Evolutionary conservation across 257 asterid genomes (phyloP), one percentile per base, ranked within the genome.

Genomic region (Oldenlandia corymbosa): DNA sequence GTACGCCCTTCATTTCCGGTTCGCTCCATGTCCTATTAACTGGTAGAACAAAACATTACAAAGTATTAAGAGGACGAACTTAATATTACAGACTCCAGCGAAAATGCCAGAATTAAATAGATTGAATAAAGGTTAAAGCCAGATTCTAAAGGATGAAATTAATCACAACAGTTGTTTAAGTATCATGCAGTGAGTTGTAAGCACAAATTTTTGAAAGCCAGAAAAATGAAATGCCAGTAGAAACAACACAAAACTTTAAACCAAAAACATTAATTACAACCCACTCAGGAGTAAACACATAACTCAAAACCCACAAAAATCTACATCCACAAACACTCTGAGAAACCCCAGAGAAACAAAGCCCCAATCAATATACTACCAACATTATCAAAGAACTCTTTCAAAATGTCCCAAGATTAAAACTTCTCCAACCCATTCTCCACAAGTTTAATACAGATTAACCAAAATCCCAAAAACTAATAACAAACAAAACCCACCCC

Each of bases 21-120:
- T 81, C 91, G 20, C 81, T 86, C 99, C 99, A 93, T 43, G 73
- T 59, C 84, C 79, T 72, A 75, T 68, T 81, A 50, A 76, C 99
- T 93, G 94, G 60, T 53, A 76, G 43, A 69, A 68, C 11, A 73
- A 24, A 73, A n/a, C n/a, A n/a, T n/a, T 42, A 53, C 26, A 64
- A 28, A 24, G 68, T 31, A n/a, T n/a, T n/a, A n/a, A n/a, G n/a
- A n/a, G n/a, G n/a, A n/a, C n/a, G n/a, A n/a, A n/a, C n/a, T n/a
- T n/a, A n/a, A n/a, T n/a, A n/a, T n/a, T n/a, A n/a, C 24, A 11
- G 23, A 26, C 43, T 34, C 36, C 39, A 47, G 24, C 3, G 26
- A n/a, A 64, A 30, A 18, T 27, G 37, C 20, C 58, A 12, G 16
- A 21, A 42, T 8, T 36, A 21, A 64, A 64, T 20, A 31, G 32